Conservation (phyloP, 2,329 filamentous ascomycete genomes). For the Fusarium hainanense region DNA sequence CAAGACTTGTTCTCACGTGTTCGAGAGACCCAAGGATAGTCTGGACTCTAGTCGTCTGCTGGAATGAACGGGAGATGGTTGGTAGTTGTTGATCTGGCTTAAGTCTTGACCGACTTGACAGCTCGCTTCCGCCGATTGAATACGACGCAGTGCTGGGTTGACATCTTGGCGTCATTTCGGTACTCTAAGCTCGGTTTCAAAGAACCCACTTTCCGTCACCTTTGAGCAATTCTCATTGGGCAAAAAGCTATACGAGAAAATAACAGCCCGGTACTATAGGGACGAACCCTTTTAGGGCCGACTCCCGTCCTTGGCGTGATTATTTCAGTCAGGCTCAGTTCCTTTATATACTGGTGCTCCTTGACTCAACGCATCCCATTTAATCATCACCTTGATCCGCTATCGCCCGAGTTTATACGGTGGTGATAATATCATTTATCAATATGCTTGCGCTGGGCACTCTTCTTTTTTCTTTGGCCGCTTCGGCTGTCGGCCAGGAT, state of each 20-base stretch:
- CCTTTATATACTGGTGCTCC: background rate
- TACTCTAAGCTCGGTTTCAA: background rate
- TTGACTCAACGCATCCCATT: background rate
- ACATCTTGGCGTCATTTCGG: background rate
- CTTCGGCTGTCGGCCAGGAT: background rate
- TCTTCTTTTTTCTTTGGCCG: background rate
- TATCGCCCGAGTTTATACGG: too few species aligned
- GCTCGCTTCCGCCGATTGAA: background rate
- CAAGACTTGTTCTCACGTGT: background rate
- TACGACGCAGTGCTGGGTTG: background rate
- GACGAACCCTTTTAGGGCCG: background rate
- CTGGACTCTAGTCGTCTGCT: background rate
- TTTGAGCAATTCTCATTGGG: background rate
- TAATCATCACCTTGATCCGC: background rate
- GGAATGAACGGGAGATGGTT: background rate
- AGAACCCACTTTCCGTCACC: background rate
- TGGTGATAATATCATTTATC: accelerated
- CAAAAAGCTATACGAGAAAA: background rate
- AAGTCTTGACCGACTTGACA: background rate
- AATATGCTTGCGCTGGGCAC: background rate
- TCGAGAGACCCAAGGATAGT: background rate
- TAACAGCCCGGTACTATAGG: background rate
- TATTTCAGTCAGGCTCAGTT: background rate
- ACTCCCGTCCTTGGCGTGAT: background rate
- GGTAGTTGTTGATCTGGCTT: background rate